Percentiles rank a stretch among this genome's conserved stretches.
Evolutionary conservation across 805 yeast genomes (phyloP).

Genomic region (Wickerhamomyces bisporus): DNA sequence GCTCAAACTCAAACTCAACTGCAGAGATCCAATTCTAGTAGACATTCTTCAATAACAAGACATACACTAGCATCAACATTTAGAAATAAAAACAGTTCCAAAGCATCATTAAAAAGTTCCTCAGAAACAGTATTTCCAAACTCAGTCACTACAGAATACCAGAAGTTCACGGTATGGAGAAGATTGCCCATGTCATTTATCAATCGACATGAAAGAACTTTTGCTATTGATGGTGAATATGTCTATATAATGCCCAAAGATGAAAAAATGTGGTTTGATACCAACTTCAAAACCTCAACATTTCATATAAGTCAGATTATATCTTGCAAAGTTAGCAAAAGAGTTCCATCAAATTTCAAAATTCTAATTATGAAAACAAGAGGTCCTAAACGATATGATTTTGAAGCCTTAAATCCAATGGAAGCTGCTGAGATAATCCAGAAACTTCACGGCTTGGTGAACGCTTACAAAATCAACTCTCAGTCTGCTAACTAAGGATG

Average conservation of each 20-base stretch:
- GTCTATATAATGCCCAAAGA: slow-evolving; percentile 84
- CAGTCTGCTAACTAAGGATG: background rate
- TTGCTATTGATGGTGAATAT: slow-evolving; percentile 93
- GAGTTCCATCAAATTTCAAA: slow-evolving; percentile 76
- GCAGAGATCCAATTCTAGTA: slow-evolving; percentile 3
- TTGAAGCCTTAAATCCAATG: slow-evolving; percentile 61
- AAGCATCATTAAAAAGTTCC: slow-evolving; percentile 21
- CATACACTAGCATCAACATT: slow-evolving; percentile 24
- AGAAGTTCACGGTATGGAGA: slow-evolving; percentile 84
- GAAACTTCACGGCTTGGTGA: slow-evolving; percentile 55
- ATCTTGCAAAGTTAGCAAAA: slow-evolving; percentile 69
- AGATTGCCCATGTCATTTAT: slow-evolving; percentile 82
- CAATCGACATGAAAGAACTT: slow-evolving; percentile 71
- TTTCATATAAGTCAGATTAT: slow-evolving; percentile 78
- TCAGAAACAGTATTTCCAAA: slow-evolving; percentile 17
- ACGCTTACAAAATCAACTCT: slow-evolving; percentile 44
- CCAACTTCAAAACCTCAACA: slow-evolving; percentile 70
- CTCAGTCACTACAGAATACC: slow-evolving; percentile 40
- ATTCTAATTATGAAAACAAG: slow-evolving; percentile 65
- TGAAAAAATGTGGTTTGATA: slow-evolving; percentile 67
- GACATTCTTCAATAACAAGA: slow-evolving; percentile 7
- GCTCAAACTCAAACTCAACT: too few species aligned
- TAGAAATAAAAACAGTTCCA: slow-evolving; percentile 30
- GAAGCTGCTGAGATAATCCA: slow-evolving; percentile 73
- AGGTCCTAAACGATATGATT: slow-evolving; percentile 77